A percentile compares a stretch with the other conserved stretches of the same genome.
Conservation (phyloP, 75 land plant genomes). For the Selaginella tamariscina region DNA sequence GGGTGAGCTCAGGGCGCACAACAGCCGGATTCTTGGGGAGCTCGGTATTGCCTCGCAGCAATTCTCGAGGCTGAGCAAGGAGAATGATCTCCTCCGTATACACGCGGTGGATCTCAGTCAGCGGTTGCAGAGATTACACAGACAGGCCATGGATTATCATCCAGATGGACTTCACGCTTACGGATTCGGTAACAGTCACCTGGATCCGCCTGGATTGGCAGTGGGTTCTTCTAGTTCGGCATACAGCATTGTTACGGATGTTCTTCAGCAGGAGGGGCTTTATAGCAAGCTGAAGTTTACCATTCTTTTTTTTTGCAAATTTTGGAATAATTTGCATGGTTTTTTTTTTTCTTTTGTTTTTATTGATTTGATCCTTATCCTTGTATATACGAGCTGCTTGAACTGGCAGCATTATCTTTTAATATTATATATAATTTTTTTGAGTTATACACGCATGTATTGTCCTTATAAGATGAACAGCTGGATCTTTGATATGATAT, state of each 20-base stretch:
- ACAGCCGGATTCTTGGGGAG: constrained; percentile 36
- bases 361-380: too few relatives aligned
- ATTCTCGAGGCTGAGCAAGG: constrained; percentile 31
- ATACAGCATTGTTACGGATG: neutral
- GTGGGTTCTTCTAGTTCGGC: neutral
- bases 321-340: too few relatives aligned
- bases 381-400: too few relatives aligned
- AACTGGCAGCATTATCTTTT: too few relatives aligned
- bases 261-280: too few relatives aligned
- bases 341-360: too few relatives aligned
- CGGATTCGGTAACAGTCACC: neutral
- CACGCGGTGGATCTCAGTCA: constrained; percentile 38
- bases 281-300: too few relatives aligned
- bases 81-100: constrained; percentile 44
- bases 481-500: too few relatives aligned
- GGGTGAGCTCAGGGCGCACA: constrained; percentile 45
- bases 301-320: too few relatives aligned
- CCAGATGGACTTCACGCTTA: neutral
- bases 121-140: constrained; percentile 25
- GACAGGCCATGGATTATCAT: neutral
- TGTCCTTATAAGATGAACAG: too few relatives aligned
- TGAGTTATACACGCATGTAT: too few relatives aligned
- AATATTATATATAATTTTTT: too few relatives aligned
- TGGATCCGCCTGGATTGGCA: neutral
- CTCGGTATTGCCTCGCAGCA: constrained; percentile 43